phyloP scores from a whole-genome alignment of 345 rosid species.

The Pseudoturritis turrita region DNA sequence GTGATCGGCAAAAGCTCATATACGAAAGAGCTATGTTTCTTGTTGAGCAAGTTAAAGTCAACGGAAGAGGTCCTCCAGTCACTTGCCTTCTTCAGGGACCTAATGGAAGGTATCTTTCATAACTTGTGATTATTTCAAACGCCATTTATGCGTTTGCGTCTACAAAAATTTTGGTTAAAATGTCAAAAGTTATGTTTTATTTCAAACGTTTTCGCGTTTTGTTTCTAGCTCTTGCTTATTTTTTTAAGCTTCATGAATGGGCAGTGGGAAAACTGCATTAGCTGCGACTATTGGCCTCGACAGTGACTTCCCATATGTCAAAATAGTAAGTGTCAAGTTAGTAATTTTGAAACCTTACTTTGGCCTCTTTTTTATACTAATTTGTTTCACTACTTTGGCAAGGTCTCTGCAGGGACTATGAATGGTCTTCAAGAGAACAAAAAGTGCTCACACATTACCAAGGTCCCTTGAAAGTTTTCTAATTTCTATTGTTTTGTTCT shows the following conservation, averaged over 20 bases:
- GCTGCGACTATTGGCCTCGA: slow-evolving; percentile 89
- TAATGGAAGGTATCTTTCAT: slow-evolving; percentile 60
- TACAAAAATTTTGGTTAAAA: no score
- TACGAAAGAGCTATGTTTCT: slow-evolving; percentile 70
- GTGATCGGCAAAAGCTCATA: slow-evolving; percentile 56
- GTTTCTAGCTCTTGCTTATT: background rate
- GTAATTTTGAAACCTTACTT: background rate
- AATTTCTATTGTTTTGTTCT: background rate
- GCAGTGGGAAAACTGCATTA: slow-evolving; percentile 87
- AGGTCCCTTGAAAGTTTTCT: slow-evolving; percentile 37
- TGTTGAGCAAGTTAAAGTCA: slow-evolving; percentile 83
- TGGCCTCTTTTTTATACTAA: background rate
- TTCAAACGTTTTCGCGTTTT: background rate
- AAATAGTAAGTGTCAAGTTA: slow-evolving; percentile 55
- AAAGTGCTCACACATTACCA: slow-evolving; percentile 69
- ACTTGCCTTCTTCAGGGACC: slow-evolving; percentile 83
- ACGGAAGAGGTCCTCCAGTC: slow-evolving; percentile 68
- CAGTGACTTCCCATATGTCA: slow-evolving; percentile 87
- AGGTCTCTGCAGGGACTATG: slow-evolving; percentile 86
- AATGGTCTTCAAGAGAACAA: slow-evolving; percentile 86
- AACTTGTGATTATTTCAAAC: background rate
- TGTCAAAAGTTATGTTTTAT: no score
- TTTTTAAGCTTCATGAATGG: slow-evolving; percentile 7
- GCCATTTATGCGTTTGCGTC: background rate
- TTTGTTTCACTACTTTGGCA: slow-evolving; percentile 4